Evolutionary conservation across 2,329 filamentous ascomycete species (phyloP).

Genomic region (Cladobotryum mycophilum): DNA sequence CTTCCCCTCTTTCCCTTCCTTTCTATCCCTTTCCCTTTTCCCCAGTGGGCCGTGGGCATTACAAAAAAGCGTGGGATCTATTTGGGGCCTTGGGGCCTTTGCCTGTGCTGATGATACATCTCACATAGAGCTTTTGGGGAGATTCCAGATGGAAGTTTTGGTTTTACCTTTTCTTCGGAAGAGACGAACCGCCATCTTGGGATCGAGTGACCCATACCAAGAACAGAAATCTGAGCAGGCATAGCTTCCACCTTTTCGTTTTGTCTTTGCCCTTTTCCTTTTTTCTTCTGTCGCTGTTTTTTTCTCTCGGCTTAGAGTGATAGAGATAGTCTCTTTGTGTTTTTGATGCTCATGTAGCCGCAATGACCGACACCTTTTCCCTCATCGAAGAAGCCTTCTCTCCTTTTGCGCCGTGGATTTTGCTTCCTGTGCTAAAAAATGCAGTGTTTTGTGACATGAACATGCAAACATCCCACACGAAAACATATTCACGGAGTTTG

Average conservation of each 20-base stretch:
- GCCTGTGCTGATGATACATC: slow-evolving; percentile 11
- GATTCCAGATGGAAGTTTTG: not conserved
- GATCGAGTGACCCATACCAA: slow-evolving; percentile 18
- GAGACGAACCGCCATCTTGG: slow-evolving; percentile 16
- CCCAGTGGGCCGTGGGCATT: not conserved
- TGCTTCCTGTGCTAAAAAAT: not conserved
- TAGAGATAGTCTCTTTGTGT: not conserved
- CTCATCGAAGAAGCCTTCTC: slow-evolving; percentile 14
- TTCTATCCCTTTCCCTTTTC: too few species aligned
- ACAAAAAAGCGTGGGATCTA: not conserved
- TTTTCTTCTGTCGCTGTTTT: slow-evolving; percentile 1
- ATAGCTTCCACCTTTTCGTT: slow-evolving; percentile 5
- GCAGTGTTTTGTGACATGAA: too few species aligned
- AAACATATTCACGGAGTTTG: too few species aligned
- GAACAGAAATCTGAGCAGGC: slow-evolving; percentile 48
- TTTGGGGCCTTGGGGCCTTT: not conserved
- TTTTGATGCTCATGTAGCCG: slow-evolving; percentile 21
- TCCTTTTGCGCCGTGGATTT: not conserved
- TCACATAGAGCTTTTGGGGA: slow-evolving; percentile 8
- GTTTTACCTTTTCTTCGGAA: slow-evolving; percentile 14
- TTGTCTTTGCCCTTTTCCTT: not conserved
- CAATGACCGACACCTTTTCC: slow-evolving; percentile 29
- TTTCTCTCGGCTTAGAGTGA: not conserved
- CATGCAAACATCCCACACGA: too few species aligned
- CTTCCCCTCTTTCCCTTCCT: not conserved